Conservation (phyloP, 257 asterid species). For the Cordia subcordata region DNA sequence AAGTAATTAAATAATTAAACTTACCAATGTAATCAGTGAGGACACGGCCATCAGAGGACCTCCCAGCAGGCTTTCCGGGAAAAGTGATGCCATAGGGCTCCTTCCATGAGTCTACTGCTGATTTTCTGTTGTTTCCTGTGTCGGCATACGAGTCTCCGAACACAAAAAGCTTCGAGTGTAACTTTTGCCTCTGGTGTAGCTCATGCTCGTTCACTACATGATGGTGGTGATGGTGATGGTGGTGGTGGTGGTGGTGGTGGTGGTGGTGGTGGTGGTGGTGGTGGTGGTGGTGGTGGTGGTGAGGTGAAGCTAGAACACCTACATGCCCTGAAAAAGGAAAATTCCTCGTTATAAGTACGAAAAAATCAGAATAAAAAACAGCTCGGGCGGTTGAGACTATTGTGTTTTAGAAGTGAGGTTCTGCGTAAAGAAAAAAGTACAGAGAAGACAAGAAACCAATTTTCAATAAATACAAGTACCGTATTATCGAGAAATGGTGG, state of each 20-base stretch:
- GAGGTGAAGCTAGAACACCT: background rate
- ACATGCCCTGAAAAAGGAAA: conserved; percentile 15
- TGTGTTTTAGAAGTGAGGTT: too few species aligned
- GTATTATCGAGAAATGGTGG: too few species aligned
- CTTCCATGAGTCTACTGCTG: conserved; percentile 41
- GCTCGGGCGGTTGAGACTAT: too few species aligned
- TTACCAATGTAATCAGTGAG: conserved; percentile 63
- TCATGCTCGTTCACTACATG: conserved; percentile 11
- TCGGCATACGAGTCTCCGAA: conserved; percentile 71
- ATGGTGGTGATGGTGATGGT: background rate
- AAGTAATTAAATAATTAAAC: background rate
- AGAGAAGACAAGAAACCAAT: too few species aligned
- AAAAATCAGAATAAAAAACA: too few species aligned
- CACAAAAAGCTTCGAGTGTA: conserved; percentile 45
- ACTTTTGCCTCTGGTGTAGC: conserved; percentile 5
- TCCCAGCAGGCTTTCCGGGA: conserved; percentile 69
- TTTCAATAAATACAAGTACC: too few species aligned
- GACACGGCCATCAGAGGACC: conserved; percentile 60
- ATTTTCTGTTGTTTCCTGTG: conserved; percentile 49
- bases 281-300: too few species aligned
- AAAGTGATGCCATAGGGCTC: conserved; percentile 54
- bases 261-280: background rate
- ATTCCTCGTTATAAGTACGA: too few species aligned
- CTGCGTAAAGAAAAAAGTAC: too few species aligned
- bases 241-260: background rate